A percentile compares a stretch with the other conserved stretches of the same genome.
Evolutionary conservation across 495 filamentous ascomycete genomes (phyloP).

Genomic region (Tetracladium marchalianum): DNA sequence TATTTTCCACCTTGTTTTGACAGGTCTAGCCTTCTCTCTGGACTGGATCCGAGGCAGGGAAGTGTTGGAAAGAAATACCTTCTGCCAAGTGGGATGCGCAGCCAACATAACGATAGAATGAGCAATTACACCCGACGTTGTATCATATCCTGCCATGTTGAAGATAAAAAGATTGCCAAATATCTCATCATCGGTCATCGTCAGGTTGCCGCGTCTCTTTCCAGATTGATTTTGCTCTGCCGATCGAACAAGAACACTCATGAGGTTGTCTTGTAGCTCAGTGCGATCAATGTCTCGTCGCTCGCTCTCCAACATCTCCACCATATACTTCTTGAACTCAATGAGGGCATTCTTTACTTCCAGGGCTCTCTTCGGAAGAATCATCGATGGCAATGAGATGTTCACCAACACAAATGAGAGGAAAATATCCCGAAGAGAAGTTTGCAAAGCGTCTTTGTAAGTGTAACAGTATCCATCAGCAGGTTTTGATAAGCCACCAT

Average conservation of each 20-base stretch:
- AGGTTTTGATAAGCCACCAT: conserved; percentile 7
- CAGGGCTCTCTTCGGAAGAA: conserved; percentile 20
- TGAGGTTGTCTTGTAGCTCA: conserved; percentile 23
- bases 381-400: conserved; percentile 14
- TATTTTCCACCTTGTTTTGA: too few relatives aligned
- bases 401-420: conserved; percentile 22
- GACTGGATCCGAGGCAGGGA: too few relatives aligned
- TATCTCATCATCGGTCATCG: conserved; percentile 33
- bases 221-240: conserved; percentile 7
- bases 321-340: conserved; percentile 23
- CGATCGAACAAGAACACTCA: conserved; percentile 26
- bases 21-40: too few relatives aligned
- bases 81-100: conserved; percentile 34
- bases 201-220: conserved; percentile 13
- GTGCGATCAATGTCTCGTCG: neutral
- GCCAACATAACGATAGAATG: conserved; percentile 40
- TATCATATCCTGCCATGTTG: conserved; percentile 46
- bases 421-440: conserved; percentile 24
- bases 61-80: neutral
- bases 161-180: conserved; percentile 46
- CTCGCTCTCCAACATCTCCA: conserved; percentile 13
- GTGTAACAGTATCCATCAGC: conserved; percentile 10
- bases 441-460: conserved; percentile 25
- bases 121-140: conserved; percentile 39
- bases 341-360: conserved; percentile 19